These are phyloP conservation scores for Ganoderma resinaceum DNA, from an alignment of 1,284 basidiomycete genomes.

Conservation along the genomic window DNA sequence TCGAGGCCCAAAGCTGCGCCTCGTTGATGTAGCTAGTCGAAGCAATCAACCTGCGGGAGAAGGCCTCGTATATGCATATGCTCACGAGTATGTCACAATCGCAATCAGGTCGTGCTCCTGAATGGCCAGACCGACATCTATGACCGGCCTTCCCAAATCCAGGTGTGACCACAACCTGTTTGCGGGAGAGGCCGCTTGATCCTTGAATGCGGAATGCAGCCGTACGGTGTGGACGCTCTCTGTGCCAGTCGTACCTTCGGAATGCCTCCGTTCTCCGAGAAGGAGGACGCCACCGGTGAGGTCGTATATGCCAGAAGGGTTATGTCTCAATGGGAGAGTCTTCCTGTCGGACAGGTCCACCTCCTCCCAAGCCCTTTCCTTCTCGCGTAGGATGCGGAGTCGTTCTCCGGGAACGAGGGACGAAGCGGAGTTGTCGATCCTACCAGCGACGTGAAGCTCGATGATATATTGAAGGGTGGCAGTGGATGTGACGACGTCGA, in stretches of 20 bases:
- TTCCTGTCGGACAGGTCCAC: slow-evolving; percentile 28
- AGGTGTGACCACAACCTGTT: slow-evolving; percentile 42
- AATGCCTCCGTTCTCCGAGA: slow-evolving; percentile 39
- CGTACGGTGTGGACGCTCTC: slow-evolving; percentile 23
- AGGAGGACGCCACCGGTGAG: slow-evolving; percentile 50
- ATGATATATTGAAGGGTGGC: slow-evolving; percentile 45
- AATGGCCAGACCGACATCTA: slow-evolving; percentile 50
- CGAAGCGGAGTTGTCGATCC: slow-evolving; percentile 40
- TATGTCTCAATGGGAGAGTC: slow-evolving; percentile 17
- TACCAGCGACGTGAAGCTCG: slow-evolving; percentile 38
- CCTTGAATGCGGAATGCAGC: slow-evolving; percentile 16
- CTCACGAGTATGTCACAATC: slow-evolving; percentile 47
- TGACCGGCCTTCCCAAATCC: slow-evolving; percentile 34
- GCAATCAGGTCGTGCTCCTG: slow-evolving; percentile 56
- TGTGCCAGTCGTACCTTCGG: slow-evolving; percentile 17
- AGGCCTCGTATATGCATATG: neutral
- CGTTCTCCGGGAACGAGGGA: slow-evolving; percentile 37
- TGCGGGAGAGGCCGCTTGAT: neutral
- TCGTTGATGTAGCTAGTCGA: slow-evolving; percentile 22
- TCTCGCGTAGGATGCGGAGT: slow-evolving; percentile 35
- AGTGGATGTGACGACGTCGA: slow-evolving; percentile 37
- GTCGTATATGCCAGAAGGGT: slow-evolving; percentile 48
- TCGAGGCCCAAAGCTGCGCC: slow-evolving; percentile 23
- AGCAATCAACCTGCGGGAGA: neutral
- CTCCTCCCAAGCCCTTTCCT: slow-evolving; percentile 32